Base-by-base conservation (phyloP, 345 rosid genomes). In the Diplotaxis tenuifolia region DNA sequence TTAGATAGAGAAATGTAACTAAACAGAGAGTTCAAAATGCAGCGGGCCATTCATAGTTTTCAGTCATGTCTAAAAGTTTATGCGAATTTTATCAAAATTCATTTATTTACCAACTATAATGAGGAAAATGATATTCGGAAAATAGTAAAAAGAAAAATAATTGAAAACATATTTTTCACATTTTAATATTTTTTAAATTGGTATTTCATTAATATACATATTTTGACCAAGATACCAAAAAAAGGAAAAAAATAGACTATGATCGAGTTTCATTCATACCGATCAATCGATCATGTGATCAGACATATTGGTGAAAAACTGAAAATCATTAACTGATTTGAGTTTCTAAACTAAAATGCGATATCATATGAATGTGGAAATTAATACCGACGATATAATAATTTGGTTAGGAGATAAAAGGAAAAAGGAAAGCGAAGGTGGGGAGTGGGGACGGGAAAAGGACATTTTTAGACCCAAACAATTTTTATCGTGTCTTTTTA, bases 371-470 rank as follows among this genome's bases (percentile, higher is more conserved):
- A 31, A 64, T 42, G 61, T 64, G 47, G 62, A 40, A 55, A 56
- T 29, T 12, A 63, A 47, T 38, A 45, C 40, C 56, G 56, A 60
- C 54, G 56, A 60, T 61, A 50, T 53, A 57, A 64, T 71, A 71
- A 56, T 64, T 57, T 34, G 27, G 80, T 56, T 65, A 34, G 67
- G 67, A 57, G 58, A 70, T 47, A 70, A 70, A 64, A 71, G 80
- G 62, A 28, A 71, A 65, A 71, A 57, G 49, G 67, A 71, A 65
- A 65, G 62, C 23, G 67, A 71, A 20, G 22, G 80, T 76, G 80
- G 80, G 80, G n/a, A n/a, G n/a, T n/a, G n/a, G n/a, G n/a, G n/a
- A n/a, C n/a, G n/a, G n/a, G n/a, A n/a, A n/a, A n/a, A n/a, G n/a
- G n/a, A n/a, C n/a, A n/a, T n/a, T n/a, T n/a, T n/a, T n/a, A n/a